Evolutionary conservation across 768 basidiomycete species (phyloP), one percentile per base, ranked within the genome.

Genomic region (Amanita fuliginea): DNA sequence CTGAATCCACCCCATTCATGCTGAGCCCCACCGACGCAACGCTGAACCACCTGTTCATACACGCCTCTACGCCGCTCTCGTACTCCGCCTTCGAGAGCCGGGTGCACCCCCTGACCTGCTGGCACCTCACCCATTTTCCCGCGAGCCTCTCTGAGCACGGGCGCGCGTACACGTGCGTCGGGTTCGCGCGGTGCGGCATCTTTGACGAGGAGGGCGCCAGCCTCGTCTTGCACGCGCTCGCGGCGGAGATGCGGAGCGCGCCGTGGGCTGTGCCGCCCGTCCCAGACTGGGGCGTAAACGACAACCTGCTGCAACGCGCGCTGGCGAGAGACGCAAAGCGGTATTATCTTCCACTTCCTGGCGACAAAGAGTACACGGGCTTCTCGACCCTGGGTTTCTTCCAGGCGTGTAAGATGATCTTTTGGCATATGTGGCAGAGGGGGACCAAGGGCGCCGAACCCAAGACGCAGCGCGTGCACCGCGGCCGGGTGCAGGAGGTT

Each of bases 41-140:
- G 16, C 70, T 70, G 22, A 60, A 59, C 14, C 49, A 59, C 9
- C 49, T 73, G 16, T 70, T 74, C 54, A 56, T 70, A 19, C 62
- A 70, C 47, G 55, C 66, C 2, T 63, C 64, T 2, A 71, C 70
- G 0, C 71, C 70, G 1, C 63, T 66, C 4, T 61, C 64, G 24
- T 70, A 67, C 48, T 51, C 61, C 4, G 46, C 50, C 22, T 72
- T 68, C 68, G 68, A 67, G 6, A 55, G 53, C 11, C 40, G 42
- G 10, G 54, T 43, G 6, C 57, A 67, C 52, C 71, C 71, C 10
- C 55, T 73, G 41, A 71, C 69, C 14, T 70, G 64, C 54, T 73
- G 70, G 70, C 70, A 73, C 39, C 35, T 74, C n/a, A 67, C 66
- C 6, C 62, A 67, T 43, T 69, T 73, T 52, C 70, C 68, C 4